phyloP scores from a whole-genome alignment of 768 basidiomycete species.

The Imleria badia region DNA sequence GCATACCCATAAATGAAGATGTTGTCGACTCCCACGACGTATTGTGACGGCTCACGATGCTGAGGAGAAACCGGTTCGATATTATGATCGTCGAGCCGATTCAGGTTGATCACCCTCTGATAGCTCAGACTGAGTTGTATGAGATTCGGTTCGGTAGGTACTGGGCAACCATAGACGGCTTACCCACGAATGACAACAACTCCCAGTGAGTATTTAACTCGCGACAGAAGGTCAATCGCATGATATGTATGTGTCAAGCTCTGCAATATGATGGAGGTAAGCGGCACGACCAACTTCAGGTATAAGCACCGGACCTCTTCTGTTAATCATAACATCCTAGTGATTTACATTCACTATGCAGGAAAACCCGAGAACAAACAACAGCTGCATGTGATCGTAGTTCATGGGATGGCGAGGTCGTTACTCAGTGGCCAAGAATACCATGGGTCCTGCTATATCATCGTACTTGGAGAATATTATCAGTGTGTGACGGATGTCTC shows the following conservation, averaged over 20 bases:
- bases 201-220: neutral
- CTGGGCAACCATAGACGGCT: neutral
- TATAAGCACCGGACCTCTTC: neutral
- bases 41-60: conserved; percentile 51
- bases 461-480: too few species aligned
- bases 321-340: neutral
- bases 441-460: too few species aligned
- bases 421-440: too few species aligned
- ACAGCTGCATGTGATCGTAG: too few species aligned
- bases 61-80: conserved; percentile 41
- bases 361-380: neutral
- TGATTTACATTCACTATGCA: neutral
- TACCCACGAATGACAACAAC: neutral
- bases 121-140: neutral
- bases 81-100: conserved; percentile 33
- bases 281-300: neutral
- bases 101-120: neutral
- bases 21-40: conserved; percentile 38
- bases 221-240: neutral
- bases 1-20: neutral
- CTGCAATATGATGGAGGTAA: neutral
- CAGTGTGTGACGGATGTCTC: too few species aligned
- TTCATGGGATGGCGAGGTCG: too few species aligned
- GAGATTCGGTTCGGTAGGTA: neutral
- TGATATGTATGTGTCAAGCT: neutral